Evolutionary conservation across 108 stramenopile genomes (phyloP).

Genomic region (Cyclotella kingstonii): DNA sequence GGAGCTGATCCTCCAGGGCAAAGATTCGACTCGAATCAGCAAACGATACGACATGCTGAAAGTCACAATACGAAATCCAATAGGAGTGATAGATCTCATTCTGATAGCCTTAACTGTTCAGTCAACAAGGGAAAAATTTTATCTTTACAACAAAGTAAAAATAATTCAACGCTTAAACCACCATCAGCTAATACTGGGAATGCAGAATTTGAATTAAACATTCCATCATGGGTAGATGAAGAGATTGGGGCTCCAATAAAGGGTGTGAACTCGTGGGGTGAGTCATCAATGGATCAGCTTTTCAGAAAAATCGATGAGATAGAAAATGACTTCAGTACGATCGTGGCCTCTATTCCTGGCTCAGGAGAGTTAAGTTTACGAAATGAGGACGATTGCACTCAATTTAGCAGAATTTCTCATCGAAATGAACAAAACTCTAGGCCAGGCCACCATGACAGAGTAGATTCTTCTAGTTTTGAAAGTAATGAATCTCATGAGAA

Average conservation of each 20-base stretch:
- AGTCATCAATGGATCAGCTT: constrained; percentile 37
- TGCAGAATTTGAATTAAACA: constrained; percentile 2
- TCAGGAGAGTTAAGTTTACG: constrained; percentile 22
- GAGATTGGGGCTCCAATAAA: constrained; percentile 33
- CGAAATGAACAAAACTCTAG: not conserved
- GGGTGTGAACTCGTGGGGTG: constrained; percentile 23
- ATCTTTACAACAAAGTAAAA: not conserved
- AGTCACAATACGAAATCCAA: too few relatives aligned
- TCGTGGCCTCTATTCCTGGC: constrained; percentile 34
- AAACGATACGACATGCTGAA: too few relatives aligned
- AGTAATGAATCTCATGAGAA: constrained; percentile 29
- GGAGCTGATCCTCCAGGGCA: constrained; percentile 11
- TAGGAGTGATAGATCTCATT: too few relatives aligned
- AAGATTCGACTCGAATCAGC: too few relatives aligned
- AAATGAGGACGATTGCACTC: constrained; percentile 15
- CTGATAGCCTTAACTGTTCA: too few relatives aligned
- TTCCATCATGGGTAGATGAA: constrained; percentile 40
- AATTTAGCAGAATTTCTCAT: constrained; percentile 11
- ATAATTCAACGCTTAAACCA: not conserved
- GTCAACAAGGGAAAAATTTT: not conserved
- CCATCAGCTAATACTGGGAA: not conserved
- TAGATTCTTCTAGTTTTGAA: constrained; percentile 25
- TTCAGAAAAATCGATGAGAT: constrained; percentile 42
- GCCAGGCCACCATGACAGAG: not conserved
- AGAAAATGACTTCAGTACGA: constrained; percentile 42